Evolutionary conservation across 176 grass and related monocot species (phyloP).

Genomic region (Triticum monococcum): DNA sequence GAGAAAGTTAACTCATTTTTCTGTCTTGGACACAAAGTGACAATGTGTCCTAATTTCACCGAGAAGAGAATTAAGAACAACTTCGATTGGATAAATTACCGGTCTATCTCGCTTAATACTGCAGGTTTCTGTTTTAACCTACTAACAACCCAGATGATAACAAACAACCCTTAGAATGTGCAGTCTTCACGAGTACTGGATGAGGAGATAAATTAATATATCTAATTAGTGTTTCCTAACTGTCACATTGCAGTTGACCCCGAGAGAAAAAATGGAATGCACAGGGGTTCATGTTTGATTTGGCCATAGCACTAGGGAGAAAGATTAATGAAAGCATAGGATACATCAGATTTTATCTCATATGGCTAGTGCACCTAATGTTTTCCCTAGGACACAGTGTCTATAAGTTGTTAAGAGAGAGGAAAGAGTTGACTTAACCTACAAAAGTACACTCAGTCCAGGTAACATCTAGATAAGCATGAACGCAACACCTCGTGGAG

Average conservation of each 20-base stretch:
- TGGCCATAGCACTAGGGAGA: no score
- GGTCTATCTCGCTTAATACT: background rate
- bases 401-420: background rate
- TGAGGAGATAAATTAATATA: background rate
- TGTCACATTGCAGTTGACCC: background rate
- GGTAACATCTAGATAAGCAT: constrained; percentile 14
- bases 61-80: background rate
- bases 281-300: no score
- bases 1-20: background rate
- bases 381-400: no score
- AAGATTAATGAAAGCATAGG: no score
- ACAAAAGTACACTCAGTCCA: background rate
- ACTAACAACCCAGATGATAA: background rate
- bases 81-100: background rate
- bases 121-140: background rate
- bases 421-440: background rate
- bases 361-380: no score
- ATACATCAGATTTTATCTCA: no score
- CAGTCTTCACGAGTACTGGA: background rate
- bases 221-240: background rate
- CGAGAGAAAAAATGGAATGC: no score
- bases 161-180: background rate
- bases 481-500: constrained; percentile 15
- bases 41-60: background rate
- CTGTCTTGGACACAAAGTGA: background rate